Evolutionary conservation across 805 yeast genomes (phyloP).

Genomic region (Cyberlindnera nakhonratchasimensis): DNA sequence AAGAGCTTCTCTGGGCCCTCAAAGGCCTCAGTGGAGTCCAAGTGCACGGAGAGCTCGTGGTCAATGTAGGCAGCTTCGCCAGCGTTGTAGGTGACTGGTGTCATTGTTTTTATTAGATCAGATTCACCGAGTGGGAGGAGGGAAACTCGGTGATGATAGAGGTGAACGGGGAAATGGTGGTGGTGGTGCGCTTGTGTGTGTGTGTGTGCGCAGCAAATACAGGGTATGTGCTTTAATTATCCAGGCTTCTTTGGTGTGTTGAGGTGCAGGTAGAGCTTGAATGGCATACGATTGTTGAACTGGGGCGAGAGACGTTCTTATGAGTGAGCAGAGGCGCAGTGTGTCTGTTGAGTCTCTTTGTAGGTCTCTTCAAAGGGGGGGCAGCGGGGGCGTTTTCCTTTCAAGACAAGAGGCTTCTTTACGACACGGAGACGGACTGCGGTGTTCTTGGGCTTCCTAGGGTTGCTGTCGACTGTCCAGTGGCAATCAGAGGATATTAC

Average conservation of each 20-base stretch:
- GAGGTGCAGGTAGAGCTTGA: conserved; percentile 17
- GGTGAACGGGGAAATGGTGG: background rate
- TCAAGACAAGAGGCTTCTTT: too few relatives aligned
- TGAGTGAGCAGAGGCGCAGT: too few relatives aligned
- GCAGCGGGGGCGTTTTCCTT: too few relatives aligned
- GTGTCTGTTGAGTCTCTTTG: too few relatives aligned
- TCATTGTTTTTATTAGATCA: conserved; percentile 15
- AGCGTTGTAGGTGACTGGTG: conserved; percentile 34
- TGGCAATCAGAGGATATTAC: too few relatives aligned
- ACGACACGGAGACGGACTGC: too few relatives aligned
- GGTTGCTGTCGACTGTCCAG: too few relatives aligned
- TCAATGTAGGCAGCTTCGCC: conserved; percentile 57
- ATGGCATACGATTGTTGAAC: conserved; percentile 12
- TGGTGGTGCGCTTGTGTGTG: background rate
- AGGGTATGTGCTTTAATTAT: conserved; percentile 10
- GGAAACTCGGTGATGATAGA: conserved; percentile 11
- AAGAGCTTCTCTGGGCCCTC: conserved; percentile 96
- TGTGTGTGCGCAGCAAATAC: background rate
- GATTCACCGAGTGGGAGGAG: conserved; percentile 23
- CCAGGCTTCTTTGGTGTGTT: conserved; percentile 25
- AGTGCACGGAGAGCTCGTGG: conserved; percentile 69
- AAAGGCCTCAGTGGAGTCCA: conserved; percentile 89
- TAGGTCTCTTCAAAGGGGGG: too few relatives aligned
- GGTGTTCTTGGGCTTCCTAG: too few relatives aligned
- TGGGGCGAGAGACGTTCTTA: too few relatives aligned